phyloP scores from a whole-genome alignment of 768 basidiomycete genomes.

The Mycena haematopus region DNA sequence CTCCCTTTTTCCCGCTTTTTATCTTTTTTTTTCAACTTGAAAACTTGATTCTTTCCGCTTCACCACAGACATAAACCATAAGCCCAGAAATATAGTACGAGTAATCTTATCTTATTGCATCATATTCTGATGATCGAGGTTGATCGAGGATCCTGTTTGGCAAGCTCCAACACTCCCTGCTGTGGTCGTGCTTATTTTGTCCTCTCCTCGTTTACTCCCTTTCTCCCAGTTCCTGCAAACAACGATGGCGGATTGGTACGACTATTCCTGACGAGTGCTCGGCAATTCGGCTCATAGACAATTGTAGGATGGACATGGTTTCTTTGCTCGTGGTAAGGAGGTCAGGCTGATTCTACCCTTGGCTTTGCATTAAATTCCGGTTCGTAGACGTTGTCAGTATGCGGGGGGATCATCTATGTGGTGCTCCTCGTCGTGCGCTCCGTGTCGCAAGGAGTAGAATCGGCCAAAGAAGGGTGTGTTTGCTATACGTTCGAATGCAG shows the following conservation, averaged over 20 bases:
- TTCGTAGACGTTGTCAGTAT: conserved; percentile 52
- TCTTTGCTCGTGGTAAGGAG: conserved; percentile 8
- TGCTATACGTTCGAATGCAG: conserved; percentile 16
- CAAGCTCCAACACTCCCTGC: background rate
- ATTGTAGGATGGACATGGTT: conserved; percentile 19
- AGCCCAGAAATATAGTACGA: too few relatives aligned
- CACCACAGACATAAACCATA: too few relatives aligned
- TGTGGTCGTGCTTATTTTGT: too few relatives aligned
- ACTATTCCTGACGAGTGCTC: background rate
- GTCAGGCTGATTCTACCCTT: background rate
- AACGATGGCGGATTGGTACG: conserved; percentile 7
- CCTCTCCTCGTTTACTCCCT: background rate
- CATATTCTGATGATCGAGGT: too few relatives aligned
- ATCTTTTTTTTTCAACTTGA: too few relatives aligned
- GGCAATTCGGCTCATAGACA: background rate
- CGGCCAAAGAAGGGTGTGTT: conserved; percentile 62
- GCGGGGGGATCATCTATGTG: conserved; percentile 53
- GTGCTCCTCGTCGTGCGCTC: conserved; percentile 44
- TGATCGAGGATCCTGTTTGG: too few relatives aligned
- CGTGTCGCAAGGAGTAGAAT: conserved; percentile 50
- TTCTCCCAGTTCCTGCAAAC: background rate
- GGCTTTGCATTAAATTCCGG: background rate
- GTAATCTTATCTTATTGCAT: too few relatives aligned
- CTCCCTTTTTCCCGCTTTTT: too few relatives aligned
- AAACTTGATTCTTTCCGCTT: too few relatives aligned